Base-by-base conservation (phyloP, 2,329 filamentous ascomycete species). In the Talaromyces sp. region DNA sequence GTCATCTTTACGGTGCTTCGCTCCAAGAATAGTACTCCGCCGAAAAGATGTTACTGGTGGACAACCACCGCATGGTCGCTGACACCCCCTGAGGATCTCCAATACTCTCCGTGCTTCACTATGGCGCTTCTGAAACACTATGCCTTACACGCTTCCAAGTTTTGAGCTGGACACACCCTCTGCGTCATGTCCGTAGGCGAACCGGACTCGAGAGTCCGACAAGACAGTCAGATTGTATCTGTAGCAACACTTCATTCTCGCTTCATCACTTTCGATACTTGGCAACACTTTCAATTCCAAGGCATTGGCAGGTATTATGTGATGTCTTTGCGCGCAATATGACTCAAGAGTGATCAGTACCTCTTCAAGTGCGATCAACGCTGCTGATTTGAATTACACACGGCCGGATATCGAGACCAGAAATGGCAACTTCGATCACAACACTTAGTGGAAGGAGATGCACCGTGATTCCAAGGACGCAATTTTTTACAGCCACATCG, bases 381-480 rank as follows among this genome's bases (percentile, higher is more conserved):
- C 34, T 51, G 15, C 36, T 40, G 36, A 19, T 54, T 40, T 45
- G 36, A 59, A 31, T 13, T 10, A 53, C 49, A 5, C 36, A n/a
- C 22, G 36, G 10, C 56, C 7, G 38, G 58, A 45, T 61, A 19
- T 47, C 36, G n/a, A 62, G 38, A 54, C 19, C 15, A 58, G 54
- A 47, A 54, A 66, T 66, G 64, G 60, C 60, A 63, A 43, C 45
- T 63, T 63, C 61, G 51, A 66, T 67, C 49, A 68, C 66, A 29
- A 69, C 59, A 27, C 36, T 64, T 58, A 70, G 70, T 45, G 70
- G 71, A 43, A 67, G 69, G 53, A 67, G 69, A 69, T 74, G 71
- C 63, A 72, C 70, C 45, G 72, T 71, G 63, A 61, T 72, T 38
- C 67, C 65, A 54, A 69, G 69, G 36, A 67, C 62, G 25, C 22